Percentiles rank a stretch among this genome's conserved stretches.
phyloP scores from a whole-genome alignment of 116 monocot genomes.

The Trichopus zeylanicus region DNA sequence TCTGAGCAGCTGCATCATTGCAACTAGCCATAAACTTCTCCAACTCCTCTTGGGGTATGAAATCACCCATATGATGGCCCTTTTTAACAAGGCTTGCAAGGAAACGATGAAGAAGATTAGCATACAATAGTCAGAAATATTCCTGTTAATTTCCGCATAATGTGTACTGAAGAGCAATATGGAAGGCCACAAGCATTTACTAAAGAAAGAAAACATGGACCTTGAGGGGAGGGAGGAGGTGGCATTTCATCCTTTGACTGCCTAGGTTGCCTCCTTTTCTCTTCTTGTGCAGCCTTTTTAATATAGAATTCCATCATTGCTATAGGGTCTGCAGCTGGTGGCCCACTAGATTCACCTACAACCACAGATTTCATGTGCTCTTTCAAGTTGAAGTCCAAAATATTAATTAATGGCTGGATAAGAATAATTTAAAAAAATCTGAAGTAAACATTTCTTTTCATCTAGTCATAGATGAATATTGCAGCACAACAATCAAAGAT shows the following conservation, averaged over 20 bases:
- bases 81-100: constrained; percentile 39
- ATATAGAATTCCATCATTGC: constrained; percentile 98
- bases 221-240: constrained; percentile 94
- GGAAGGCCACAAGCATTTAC: background rate
- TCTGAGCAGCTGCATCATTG: constrained; percentile 69
- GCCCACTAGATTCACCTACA: constrained; percentile 47
- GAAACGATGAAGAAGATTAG: background rate
- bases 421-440: too few species aligned
- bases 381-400: too few species aligned
- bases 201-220: constrained; percentile 27
- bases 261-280: constrained; percentile 63
- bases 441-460: too few species aligned
- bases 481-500: too few species aligned
- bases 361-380: background rate
- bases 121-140: background rate
- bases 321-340: constrained; percentile 63
- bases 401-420: too few species aligned
- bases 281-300: constrained; percentile 97
- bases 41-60: constrained; percentile 87
- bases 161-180: too few species aligned
- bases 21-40: constrained; percentile 80
- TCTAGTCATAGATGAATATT: too few species aligned
- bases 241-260: constrained; percentile 99
- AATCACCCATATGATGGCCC: constrained; percentile 99
- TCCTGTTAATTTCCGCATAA: background rate